These are phyloP conservation scores for Barnettozyma sucrosica DNA, from an alignment of 805 yeast species.

Conservation along the genomic window DNA sequence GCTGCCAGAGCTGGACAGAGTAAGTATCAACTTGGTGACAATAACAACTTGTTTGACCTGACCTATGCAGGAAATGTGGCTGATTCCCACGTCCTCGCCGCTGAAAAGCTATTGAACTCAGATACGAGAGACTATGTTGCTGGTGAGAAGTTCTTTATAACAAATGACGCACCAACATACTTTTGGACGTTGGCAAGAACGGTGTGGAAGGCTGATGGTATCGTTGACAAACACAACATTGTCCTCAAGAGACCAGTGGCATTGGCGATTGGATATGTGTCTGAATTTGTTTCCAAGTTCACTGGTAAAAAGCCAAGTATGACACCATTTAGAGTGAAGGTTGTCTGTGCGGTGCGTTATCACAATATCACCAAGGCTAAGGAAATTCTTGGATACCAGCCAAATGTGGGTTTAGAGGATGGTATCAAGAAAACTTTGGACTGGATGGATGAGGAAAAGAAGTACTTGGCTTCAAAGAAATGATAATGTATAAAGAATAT, in stretches of 20 bases:
- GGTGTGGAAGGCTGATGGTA: conserved; percentile 96
- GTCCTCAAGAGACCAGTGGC: conserved; percentile 74
- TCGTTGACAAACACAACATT: conserved; percentile 61
- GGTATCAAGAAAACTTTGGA: conserved; percentile 76
- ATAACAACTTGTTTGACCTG: conserved; percentile 91
- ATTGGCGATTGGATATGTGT: conserved; percentile 69
- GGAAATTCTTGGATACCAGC: conserved; percentile 66
- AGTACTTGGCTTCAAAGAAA: conserved; percentile 6
- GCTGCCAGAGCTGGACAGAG: conserved; percentile 84
- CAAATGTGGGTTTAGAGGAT: conserved; percentile 69
- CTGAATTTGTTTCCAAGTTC: conserved; percentile 67
- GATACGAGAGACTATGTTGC: conserved; percentile 43
- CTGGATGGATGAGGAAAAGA: conserved; percentile 75
- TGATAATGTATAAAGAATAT: not conserved
- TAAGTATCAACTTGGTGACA: conserved; percentile 90
- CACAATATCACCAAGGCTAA: conserved; percentile 91
- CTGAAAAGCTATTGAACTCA: conserved; percentile 58
- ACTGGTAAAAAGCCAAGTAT: conserved; percentile 85
- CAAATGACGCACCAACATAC: conserved; percentile 91
- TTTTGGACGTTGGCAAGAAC: conserved; percentile 97
- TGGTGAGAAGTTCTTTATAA: conserved; percentile 85
- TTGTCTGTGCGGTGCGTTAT: conserved; percentile 90
- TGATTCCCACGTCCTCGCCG: conserved; percentile 91
- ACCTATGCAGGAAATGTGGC: conserved; percentile 99
- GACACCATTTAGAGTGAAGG: conserved; percentile 89